Base-by-base conservation (phyloP, 371 early-diverging fungal genomes). In the Dentiscutata heterogama region DNA sequence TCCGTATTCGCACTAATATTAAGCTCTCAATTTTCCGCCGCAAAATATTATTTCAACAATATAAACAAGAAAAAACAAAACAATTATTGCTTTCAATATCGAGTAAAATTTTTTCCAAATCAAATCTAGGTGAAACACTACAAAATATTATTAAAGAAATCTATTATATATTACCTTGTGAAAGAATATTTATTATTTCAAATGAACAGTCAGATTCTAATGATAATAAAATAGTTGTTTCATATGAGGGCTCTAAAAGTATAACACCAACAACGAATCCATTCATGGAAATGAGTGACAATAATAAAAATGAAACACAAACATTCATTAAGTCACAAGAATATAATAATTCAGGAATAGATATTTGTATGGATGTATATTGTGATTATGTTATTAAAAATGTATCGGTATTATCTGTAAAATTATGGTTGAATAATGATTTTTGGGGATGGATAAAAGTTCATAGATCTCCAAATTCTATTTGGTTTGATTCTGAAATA, bases 1-100 rank as follows among this genome's bases (percentile, higher is more conserved):
- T 88, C 2, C 87, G 90, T 42, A 87, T 88, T 16, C 84, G 86
- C 11, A 86, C 87, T 2, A 87, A 88, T 39, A 84, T 87, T 65
- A 83, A 87, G 11, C 85, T 88, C 2, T 86, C 84, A 3, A 82
- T 85, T 56, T 82, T 88, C 18, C 85, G 88, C 14, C 84, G 82
- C 20, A 85, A 88, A 58, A 76, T 86, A 42, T 79, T 84, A 22
- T 82, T 81, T 29, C 85, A 86, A 64, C 86, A 84, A 64, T 85
- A 78, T 65, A 81, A 84, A 50, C 85, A 86, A 10, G 70, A 84
- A 2, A 84, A 86, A 77, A 82, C 85, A 82, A 87, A 87, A 65
- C 85, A 86, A 51, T 42, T 87, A 60, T 80, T 87, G 8, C 83
- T 85, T 70, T 85, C 86, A 2, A 86, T 87, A 46, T 84, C 84